These are phyloP conservation scores for Thelonectria rubi DNA, from an alignment of 2,329 filamentous ascomycete genomes.

Conservation along the genomic window DNA sequence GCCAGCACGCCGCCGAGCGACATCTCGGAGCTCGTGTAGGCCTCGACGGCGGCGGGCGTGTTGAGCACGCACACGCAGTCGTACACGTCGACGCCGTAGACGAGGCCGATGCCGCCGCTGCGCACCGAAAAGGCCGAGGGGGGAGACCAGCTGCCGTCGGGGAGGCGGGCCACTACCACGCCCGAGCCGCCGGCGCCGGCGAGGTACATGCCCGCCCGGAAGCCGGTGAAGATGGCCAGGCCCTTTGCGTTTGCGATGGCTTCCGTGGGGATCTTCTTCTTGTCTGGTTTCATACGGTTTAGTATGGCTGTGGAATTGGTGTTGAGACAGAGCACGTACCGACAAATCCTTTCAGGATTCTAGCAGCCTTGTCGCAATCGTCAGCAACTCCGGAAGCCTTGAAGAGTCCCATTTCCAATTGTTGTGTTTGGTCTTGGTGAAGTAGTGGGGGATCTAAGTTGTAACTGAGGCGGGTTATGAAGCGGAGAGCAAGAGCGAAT, in stretches of 20 bases:
- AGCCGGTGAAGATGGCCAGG: slow-evolving; percentile 67
- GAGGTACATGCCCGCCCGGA: slow-evolving; percentile 66
- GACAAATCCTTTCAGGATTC: slow-evolving; percentile 25
- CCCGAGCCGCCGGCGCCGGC: slow-evolving; percentile 66
- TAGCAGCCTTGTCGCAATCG: slow-evolving; percentile 26
- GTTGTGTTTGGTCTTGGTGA: not conserved
- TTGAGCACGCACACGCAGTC: slow-evolving; percentile 81
- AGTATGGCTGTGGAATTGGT: not conserved
- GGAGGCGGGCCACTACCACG: slow-evolving; percentile 60
- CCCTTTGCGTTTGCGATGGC: slow-evolving; percentile 64
- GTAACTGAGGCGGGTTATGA: not conserved
- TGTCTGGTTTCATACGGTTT: slow-evolving; percentile 12
- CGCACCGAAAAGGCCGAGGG: slow-evolving; percentile 77
- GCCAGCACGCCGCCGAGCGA: slow-evolving; percentile 75
- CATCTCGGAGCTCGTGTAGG: slow-evolving; percentile 71
- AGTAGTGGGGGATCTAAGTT: not conserved
- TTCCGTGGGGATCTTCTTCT: slow-evolving; percentile 46
- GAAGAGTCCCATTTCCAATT: slow-evolving; percentile 22
- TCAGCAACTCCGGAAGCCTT: slow-evolving; percentile 19
- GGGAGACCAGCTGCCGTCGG: slow-evolving; percentile 70
- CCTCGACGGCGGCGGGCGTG: slow-evolving; percentile 70
- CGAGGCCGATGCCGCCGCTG: slow-evolving; percentile 73
- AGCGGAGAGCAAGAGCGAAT: not conserved
- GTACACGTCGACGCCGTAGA: slow-evolving; percentile 78
- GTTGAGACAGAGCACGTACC: slow-evolving; percentile 8